A percentile compares a stretch with the other conserved stretches of the same genome.
Evolutionary conservation across 192 early-diverging fungal genomes (phyloP).

Genomic region (Rhizophagus prolifer): DNA sequence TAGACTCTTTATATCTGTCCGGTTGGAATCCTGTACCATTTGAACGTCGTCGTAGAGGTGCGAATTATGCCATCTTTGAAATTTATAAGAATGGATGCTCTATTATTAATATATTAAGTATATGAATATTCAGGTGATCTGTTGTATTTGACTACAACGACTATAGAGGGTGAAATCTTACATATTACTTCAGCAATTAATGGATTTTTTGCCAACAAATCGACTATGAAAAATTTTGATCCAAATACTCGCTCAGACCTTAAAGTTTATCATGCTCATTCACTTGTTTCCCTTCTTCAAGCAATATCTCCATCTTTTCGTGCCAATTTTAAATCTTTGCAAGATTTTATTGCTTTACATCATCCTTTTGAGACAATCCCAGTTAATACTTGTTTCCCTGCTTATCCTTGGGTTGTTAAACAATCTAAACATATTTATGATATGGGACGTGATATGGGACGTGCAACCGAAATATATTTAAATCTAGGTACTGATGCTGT

Average conservation of each 20-base stretch:
- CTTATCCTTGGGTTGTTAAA: constrained; percentile 83
- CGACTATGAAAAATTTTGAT: constrained; percentile 68
- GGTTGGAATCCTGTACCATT: constrained; percentile 93
- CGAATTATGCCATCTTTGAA: neutral
- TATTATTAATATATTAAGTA: neutral
- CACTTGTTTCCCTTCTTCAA: constrained; percentile 66
- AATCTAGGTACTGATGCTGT: constrained; percentile 61
- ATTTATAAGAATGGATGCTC: neutral
- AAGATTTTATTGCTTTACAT: constrained; percentile 59
- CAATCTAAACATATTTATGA: constrained; percentile 56
- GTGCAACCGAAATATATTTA: constrained; percentile 64
- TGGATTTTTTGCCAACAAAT: constrained; percentile 89
- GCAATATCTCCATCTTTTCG: constrained; percentile 71
- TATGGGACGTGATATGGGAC: constrained; percentile 63
- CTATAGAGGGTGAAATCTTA: constrained; percentile 78
- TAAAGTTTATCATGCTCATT: constrained; percentile 54
- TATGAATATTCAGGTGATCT: constrained; percentile 63
- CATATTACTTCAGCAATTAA: constrained; percentile 82
- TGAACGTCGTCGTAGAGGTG: constrained; percentile 65
- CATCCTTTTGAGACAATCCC: constrained; percentile 81
- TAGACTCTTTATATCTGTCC: constrained; percentile 76
- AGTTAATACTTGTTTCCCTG: constrained; percentile 61
- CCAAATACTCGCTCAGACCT: constrained; percentile 48
- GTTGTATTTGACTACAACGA: constrained; percentile 83
- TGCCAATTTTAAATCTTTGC: constrained; percentile 64